phyloP scores from a whole-genome alignment of 2,329 filamentous ascomycete genomes.

The Cephalotrichum gorgonifer region DNA sequence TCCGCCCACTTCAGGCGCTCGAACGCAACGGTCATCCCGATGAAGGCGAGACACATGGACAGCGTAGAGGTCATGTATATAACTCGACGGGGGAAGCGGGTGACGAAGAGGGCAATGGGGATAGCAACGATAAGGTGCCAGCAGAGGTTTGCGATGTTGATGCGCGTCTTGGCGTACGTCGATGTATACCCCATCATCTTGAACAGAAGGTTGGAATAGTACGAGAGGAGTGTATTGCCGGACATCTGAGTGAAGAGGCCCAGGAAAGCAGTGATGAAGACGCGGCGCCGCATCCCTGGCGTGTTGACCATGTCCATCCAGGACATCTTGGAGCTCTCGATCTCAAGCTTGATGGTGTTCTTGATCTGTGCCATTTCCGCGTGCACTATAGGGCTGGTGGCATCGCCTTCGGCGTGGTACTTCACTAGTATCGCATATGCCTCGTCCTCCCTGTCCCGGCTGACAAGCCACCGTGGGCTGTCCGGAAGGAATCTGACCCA shows the following conservation, averaged over 20 bases:
- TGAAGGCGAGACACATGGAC: too few relatives aligned
- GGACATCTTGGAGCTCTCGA: slow-evolving; percentile 28
- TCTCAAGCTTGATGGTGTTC: slow-evolving; percentile 21
- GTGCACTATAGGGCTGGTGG: slow-evolving; percentile 34
- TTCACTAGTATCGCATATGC: slow-evolving; percentile 40
- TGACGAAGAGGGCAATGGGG: too few relatives aligned
- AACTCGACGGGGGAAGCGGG: too few relatives aligned
- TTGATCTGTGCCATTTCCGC: slow-evolving; percentile 39
- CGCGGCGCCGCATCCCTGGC: slow-evolving; percentile 19
- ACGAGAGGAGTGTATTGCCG: slow-evolving; percentile 37
- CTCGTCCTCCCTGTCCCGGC: neutral
- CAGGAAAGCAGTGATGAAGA: slow-evolving; percentile 34
- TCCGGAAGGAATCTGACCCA: slow-evolving; percentile 30
- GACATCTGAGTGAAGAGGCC: slow-evolving; percentile 45
- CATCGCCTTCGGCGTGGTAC: slow-evolving; percentile 46
- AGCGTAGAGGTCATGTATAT: too few relatives aligned
- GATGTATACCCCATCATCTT: slow-evolving; percentile 3
- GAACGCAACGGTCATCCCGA: too few relatives aligned
- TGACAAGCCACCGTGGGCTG: neutral
- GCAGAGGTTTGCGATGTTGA: too few relatives aligned
- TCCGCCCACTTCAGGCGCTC: too few relatives aligned
- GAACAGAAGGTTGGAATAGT: slow-evolving; percentile 36
- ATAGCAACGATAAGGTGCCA: too few relatives aligned
- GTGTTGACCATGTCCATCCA: slow-evolving; percentile 20
- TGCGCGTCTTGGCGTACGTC: too few relatives aligned